phyloP scores from a whole-genome alignment of 169 alveolate species.

The Neospora caninum region DNA sequence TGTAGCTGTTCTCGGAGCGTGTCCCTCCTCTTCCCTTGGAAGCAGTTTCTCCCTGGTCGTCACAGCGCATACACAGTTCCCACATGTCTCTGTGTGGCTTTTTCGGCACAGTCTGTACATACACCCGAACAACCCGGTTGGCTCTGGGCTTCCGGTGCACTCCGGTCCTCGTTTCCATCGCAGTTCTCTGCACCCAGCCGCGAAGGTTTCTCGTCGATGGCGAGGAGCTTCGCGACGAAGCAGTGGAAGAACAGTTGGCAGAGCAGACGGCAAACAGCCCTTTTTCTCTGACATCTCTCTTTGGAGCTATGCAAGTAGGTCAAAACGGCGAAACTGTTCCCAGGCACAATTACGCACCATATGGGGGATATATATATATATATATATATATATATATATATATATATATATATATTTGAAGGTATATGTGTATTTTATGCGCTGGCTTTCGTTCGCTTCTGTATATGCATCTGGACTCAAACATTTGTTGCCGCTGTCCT shows the following conservation, averaged over 20 bases:
- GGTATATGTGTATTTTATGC: too few species aligned
- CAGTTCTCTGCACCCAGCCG: conserved; percentile 1
- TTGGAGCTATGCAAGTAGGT: background rate
- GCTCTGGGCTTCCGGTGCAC: conserved; percentile 35
- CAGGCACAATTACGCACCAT: background rate
- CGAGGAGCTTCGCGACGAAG: background rate
- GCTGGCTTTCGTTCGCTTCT: too few species aligned
- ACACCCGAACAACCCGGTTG: background rate
- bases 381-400: too few species aligned
- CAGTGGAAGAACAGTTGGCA: background rate
- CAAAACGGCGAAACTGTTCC: too few species aligned
- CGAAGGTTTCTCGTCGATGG: background rate
- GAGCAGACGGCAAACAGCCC: background rate
- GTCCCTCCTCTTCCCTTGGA: too few species aligned
- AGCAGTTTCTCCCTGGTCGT: too few species aligned
- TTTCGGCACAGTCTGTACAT: background rate
- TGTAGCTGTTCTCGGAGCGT: too few species aligned
- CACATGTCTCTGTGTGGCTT: background rate
- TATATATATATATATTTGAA: background rate
- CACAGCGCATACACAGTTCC: too few species aligned
- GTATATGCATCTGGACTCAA: too few species aligned
- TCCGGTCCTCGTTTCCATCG: conserved; percentile 6
- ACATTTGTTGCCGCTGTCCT: too few species aligned
- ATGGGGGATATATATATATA: background rate
- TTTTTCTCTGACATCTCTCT: background rate